Evolutionary conservation across 768 basidiomycete genomes (phyloP).

Genomic region (Russula ochroleuca): DNA sequence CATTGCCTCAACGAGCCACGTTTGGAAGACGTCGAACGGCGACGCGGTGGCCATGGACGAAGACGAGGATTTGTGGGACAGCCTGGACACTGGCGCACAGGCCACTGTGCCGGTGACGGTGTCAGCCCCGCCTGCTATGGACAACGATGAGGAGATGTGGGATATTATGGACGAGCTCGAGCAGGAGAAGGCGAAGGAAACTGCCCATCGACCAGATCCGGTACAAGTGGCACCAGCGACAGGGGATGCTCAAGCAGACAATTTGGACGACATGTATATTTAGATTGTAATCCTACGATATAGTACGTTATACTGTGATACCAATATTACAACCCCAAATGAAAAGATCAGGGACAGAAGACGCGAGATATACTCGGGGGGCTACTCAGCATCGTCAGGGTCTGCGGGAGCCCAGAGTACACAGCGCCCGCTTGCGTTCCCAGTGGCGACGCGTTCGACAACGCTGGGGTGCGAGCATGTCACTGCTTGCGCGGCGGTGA

Average conservation of each 20-base stretch:
- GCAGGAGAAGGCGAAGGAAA: slow-evolving; percentile 25
- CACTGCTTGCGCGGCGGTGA: slow-evolving; percentile 86
- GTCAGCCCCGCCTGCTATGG: slow-evolving; percentile 23
- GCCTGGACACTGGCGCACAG: slow-evolving; percentile 24
- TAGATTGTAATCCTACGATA: slow-evolving; percentile 14
- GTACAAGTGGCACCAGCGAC: neutral
- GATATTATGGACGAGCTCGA: slow-evolving; percentile 58
- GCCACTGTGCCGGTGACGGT: slow-evolving; percentile 8
- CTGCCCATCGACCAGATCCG: neutral
- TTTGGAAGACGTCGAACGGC: slow-evolving; percentile 10
- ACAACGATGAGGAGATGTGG: slow-evolving; percentile 71
- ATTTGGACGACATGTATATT: slow-evolving; percentile 64
- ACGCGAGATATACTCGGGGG: neutral
- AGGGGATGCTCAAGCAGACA: slow-evolving; percentile 26
- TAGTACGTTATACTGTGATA: neutral
- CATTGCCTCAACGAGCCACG: slow-evolving; percentile 6
- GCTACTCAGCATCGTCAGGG: slow-evolving; percentile 1
- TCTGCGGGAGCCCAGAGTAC: slow-evolving; percentile 68
- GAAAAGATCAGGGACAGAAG: neutral
- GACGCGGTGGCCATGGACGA: slow-evolving; percentile 30
- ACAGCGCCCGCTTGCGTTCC: slow-evolving; percentile 76
- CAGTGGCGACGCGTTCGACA: slow-evolving; percentile 69
- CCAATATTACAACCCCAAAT: neutral
- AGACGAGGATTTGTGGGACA: slow-evolving; percentile 41
- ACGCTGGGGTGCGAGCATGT: slow-evolving; percentile 78